A percentile compares a stretch with the other conserved stretches of the same genome.
Conservation (phyloP, 2,329 filamentous ascomycete genomes). For the Fusarium nurragi region DNA sequence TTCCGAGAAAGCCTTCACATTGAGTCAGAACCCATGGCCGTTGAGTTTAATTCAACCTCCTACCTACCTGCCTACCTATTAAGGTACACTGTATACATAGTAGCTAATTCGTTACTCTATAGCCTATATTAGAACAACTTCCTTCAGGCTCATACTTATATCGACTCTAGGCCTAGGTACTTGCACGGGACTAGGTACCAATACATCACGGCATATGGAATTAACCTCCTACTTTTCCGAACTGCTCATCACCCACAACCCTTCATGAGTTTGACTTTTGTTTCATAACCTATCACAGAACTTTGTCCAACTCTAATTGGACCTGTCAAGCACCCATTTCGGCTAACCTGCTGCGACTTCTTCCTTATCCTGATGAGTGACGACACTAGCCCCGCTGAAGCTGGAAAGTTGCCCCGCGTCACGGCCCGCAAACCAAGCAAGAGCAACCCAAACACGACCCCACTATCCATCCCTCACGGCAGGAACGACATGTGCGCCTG, state of each 20-base stretch:
- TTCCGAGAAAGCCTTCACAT: not conserved
- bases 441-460: constrained; percentile 21
- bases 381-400: constrained; percentile 30
- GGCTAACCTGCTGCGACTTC: constrained; percentile 8
- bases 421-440: constrained; percentile 14
- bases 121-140: no score
- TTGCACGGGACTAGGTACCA: not conserved
- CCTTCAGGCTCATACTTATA: no score
- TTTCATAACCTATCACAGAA: constrained; percentile 27
- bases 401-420: constrained; percentile 32
- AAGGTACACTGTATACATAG: no score
- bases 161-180: no score
- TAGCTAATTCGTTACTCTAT: no score
- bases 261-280: constrained; percentile 11
- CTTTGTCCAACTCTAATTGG: constrained; percentile 14
- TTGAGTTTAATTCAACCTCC: not conserved
- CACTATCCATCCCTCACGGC: constrained; percentile 14
- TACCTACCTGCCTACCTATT: no score
- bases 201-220: not conserved
- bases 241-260: not conserved
- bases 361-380: constrained; percentile 16
- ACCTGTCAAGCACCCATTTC: constrained; percentile 11
- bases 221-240: not conserved
- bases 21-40: no score
- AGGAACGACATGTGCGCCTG: constrained; percentile 29